These are phyloP conservation scores for Hymenoscyphus fructigenus DNA, from an alignment of 2,329 filamentous ascomycete species.

Conservation along the genomic window DNA sequence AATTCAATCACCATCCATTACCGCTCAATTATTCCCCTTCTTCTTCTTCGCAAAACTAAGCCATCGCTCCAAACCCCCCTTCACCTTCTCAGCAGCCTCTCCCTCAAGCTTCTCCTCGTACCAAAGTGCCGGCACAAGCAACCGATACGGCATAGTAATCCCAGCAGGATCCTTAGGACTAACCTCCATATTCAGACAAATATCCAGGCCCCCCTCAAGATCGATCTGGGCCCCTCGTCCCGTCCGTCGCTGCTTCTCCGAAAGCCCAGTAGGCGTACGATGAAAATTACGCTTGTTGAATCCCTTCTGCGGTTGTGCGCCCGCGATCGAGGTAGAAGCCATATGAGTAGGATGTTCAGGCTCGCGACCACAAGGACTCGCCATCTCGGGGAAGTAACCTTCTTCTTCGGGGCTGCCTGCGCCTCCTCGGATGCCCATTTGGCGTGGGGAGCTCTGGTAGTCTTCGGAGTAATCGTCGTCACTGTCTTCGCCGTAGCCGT, in stretches of 20 bases:
- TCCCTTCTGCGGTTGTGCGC: conserved; percentile 20
- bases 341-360: conserved; percentile 20
- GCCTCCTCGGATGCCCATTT: conserved; percentile 37
- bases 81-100: conserved; percentile 16
- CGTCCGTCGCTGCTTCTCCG: conserved; percentile 58
- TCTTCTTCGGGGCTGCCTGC: conserved; percentile 49
- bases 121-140: conserved; percentile 78
- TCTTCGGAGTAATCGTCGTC: conserved; percentile 32
- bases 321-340: conserved; percentile 29
- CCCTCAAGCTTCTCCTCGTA: conserved; percentile 40
- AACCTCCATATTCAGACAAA: conserved; percentile 87
- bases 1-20: background rate
- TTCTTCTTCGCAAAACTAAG: conserved; percentile 19
- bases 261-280: conserved; percentile 68
- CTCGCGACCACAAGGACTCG: conserved; percentile 17
- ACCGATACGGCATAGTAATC: conserved; percentile 80
- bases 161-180: conserved; percentile 82
- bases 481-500: conserved; percentile 51
- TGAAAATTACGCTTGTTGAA: conserved; percentile 48
- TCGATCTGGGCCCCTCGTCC: conserved; percentile 62
- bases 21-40: conserved; percentile 1
- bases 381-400: conserved; percentile 47
- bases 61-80: conserved; percentile 23
- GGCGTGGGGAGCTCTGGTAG: conserved; percentile 14
- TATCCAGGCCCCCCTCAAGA: conserved; percentile 79